Percentiles rank a stretch among this genome's conserved stretches.
These are phyloP conservation scores for Globisporangium camurandrum DNA, from an alignment of 352 stramenopile genomes.

Conservation along the genomic window DNA sequence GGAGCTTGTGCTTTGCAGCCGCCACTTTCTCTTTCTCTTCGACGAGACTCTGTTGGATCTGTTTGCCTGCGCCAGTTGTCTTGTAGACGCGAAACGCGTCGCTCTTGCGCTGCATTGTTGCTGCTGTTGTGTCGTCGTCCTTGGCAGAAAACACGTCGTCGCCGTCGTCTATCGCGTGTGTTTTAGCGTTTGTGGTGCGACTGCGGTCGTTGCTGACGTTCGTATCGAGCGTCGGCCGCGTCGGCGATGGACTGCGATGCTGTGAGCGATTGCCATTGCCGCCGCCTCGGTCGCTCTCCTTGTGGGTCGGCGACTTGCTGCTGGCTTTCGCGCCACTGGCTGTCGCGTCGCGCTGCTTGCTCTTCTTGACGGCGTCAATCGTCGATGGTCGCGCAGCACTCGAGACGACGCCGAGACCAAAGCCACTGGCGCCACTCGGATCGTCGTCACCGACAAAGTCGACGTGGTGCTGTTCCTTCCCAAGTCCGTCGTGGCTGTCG, in stretches of 20 bases:
- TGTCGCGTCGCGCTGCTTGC: conserved; percentile 5
- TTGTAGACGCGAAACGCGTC: conserved; percentile 70
- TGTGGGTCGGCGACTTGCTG: neutral
- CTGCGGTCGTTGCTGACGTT: conserved; percentile 8
- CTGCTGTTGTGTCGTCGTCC: conserved; percentile 5
- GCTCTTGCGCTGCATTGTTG: conserved; percentile 42
- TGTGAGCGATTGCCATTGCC: conserved; percentile 12
- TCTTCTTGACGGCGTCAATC: conserved; percentile 52
- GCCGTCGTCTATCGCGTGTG: conserved; percentile 18
- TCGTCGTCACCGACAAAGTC: conserved; percentile 47
- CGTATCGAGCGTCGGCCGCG: conserved; percentile 13
- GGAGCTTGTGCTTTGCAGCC: conserved; percentile 62
- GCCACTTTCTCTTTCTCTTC: conserved; percentile 74
- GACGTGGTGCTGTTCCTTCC: conserved; percentile 14
- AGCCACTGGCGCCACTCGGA: conserved; percentile 41
- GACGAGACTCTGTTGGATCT: conserved; percentile 48
- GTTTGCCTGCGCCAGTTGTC: conserved; percentile 39
- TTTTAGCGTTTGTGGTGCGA: neutral
- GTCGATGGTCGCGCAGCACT: conserved; percentile 49
- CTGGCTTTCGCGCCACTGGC: neutral
- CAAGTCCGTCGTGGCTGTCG: conserved; percentile 22
- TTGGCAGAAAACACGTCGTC: neutral
- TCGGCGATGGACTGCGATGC: conserved; percentile 29
- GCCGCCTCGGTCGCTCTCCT: neutral
- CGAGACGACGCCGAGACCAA: conserved; percentile 48